phyloP scores from a whole-genome alignment of 1,139 yeast species.

The Sugiyamaella neomexicana region DNA sequence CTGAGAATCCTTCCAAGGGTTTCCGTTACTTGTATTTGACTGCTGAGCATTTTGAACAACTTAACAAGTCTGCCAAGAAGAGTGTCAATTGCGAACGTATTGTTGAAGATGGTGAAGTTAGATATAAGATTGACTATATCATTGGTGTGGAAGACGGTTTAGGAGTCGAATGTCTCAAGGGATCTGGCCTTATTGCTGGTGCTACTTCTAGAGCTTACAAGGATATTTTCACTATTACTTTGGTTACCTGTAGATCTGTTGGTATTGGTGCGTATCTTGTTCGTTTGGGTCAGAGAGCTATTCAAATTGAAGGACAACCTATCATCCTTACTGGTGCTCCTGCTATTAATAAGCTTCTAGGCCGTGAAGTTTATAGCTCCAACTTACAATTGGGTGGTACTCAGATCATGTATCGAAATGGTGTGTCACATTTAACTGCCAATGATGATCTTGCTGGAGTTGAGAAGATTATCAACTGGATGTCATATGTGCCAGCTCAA shows the following conservation, averaged over 20 bases:
- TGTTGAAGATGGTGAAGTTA: constrained; percentile 81
- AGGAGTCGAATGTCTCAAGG: constrained; percentile 97
- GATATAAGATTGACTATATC: constrained; percentile 77
- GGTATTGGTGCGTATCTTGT: constrained; percentile 99
- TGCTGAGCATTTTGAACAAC: constrained; percentile 60
- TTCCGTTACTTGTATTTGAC: constrained; percentile 84
- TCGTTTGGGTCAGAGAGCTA: constrained; percentile 97
- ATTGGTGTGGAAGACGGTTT: constrained; percentile 95
- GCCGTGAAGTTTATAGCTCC: constrained; percentile 95
- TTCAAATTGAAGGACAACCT: constrained; percentile 98
- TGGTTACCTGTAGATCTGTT: constrained; percentile 97
- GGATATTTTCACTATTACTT: constrained; percentile 92
- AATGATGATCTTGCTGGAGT: constrained; percentile 96
- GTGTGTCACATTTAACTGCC: constrained; percentile 97
- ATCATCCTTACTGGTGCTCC: constrained; percentile 98
- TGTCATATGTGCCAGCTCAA: constrained; percentile 92
- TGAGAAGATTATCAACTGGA: constrained; percentile 90
- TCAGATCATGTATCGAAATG: constrained; percentile 96
- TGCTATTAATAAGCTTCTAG: constrained; percentile 92
- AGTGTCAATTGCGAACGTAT: constrained; percentile 73
- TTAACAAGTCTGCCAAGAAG: constrained; percentile 54
- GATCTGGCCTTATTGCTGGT: constrained; percentile 98
- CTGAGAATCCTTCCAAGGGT: constrained; percentile 74
- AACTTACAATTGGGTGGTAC: constrained; percentile 98
- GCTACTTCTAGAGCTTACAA: constrained; percentile 96